Evolutionary conservation across 2,329 filamentous ascomycete genomes (phyloP).

Genomic region (Cercospora beticola): DNA sequence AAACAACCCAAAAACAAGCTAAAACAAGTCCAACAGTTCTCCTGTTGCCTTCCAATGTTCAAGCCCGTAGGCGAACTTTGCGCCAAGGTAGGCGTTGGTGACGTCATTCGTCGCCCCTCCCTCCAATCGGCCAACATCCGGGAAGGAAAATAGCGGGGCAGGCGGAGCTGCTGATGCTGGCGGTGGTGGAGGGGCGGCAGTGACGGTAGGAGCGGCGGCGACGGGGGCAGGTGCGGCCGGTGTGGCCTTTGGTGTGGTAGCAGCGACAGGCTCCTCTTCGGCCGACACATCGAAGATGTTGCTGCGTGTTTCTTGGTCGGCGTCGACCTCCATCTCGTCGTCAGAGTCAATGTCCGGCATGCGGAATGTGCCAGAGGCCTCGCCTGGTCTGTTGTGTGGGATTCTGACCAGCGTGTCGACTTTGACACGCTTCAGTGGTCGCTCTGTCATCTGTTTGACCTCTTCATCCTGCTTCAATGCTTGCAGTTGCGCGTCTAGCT

Average conservation of each 20-base stretch:
- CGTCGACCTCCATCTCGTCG: conserved; percentile 38
- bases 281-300: conserved; percentile 31
- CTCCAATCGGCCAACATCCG: conserved; percentile 9
- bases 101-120: neutral
- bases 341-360: conserved; percentile 36
- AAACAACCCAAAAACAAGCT: neutral
- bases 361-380: conserved; percentile 33
- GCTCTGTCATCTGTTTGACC: conserved; percentile 29
- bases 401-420: conserved; percentile 34
- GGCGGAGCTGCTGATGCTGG: neutral
- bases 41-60: conserved; percentile 10
- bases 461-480: conserved; percentile 31
- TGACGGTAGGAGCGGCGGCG: neutral
- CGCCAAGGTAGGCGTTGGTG: conserved; percentile 3
- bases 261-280: neutral
- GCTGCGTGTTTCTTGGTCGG: conserved; percentile 21
- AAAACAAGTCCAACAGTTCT: conserved; percentile 3
- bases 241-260: neutral
- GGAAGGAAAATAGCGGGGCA: conserved; percentile 6
- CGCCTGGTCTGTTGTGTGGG: conserved; percentile 36
- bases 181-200: neutral
- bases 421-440: conserved; percentile 35
- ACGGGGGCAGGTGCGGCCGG: neutral
- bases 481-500: conserved; percentile 27
- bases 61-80: conserved; percentile 19